phyloP scores from a whole-genome alignment of 495 filamentous ascomycete species.

The Thermochaetoides thermophila region DNA sequence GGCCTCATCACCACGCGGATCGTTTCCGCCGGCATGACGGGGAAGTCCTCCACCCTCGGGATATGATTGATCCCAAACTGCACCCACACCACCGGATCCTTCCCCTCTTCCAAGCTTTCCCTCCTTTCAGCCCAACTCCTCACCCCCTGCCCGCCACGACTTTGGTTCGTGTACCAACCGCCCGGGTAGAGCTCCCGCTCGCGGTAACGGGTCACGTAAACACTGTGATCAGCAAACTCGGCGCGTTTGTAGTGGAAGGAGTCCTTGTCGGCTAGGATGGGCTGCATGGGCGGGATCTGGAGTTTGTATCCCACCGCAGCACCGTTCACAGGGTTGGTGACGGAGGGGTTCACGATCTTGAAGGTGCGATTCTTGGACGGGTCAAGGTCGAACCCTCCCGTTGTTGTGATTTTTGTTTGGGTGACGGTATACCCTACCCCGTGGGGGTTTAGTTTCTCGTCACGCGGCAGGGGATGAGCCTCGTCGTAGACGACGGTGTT shows the following conservation, averaged over 20 bases:
- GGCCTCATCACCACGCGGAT: slow-evolving; percentile 46
- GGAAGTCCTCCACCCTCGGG: slow-evolving; percentile 31
- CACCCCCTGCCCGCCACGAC: slow-evolving; percentile 15
- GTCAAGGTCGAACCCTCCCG: slow-evolving; percentile 41
- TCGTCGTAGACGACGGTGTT: slow-evolving; percentile 62
- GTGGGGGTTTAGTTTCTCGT: slow-evolving; percentile 57
- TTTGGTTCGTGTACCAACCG: slow-evolving; percentile 78
- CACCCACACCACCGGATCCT: slow-evolving; percentile 42
- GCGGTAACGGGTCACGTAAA: slow-evolving; percentile 67
- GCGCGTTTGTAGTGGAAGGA: slow-evolving; percentile 58
- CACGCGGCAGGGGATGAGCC: slow-evolving; percentile 30
- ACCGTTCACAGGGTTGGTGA: slow-evolving; percentile 57
- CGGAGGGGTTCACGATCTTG: slow-evolving; percentile 59
- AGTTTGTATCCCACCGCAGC: slow-evolving; percentile 72
- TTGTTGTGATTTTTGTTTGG: slow-evolving; percentile 44
- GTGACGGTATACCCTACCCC: slow-evolving; percentile 61
- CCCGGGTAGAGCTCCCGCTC: slow-evolving; percentile 72
- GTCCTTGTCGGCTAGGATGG: slow-evolving; percentile 55
- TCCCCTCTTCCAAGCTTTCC: slow-evolving; percentile 10
- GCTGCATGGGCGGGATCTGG: slow-evolving; percentile 57
- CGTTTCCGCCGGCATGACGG: slow-evolving; percentile 33
- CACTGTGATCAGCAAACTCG: slow-evolving; percentile 67
- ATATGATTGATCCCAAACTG: slow-evolving; percentile 48
- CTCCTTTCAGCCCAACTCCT: slow-evolving; percentile 11
- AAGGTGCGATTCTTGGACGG: slow-evolving; percentile 50